A percentile compares a stretch with the other conserved stretches of the same genome.
Evolutionary conservation across 1,139 yeast species (phyloP).

Genomic region (Hanseniaspora sp.): DNA sequence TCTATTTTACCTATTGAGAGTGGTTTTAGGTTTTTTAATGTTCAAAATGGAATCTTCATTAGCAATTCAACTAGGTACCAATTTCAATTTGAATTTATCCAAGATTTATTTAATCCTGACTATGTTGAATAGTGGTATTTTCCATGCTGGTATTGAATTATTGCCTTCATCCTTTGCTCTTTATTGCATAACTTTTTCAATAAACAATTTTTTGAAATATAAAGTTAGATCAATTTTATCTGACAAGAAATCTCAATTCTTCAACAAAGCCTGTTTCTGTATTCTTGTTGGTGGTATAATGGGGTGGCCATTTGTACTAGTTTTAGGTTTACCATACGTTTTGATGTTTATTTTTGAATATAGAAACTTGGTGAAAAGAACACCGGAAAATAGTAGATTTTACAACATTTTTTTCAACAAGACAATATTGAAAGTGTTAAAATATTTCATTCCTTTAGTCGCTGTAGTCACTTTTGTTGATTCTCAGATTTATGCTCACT

Average conservation of each 20-base stretch:
- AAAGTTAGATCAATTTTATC: not conserved
- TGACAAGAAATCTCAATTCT: slow-evolving; percentile 17
- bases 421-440: slow-evolving; percentile 27
- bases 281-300: slow-evolving; percentile 57
- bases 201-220: slow-evolving; percentile 28
- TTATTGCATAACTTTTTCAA: slow-evolving; percentile 48
- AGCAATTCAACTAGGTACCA: slow-evolving; percentile 23
- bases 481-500: slow-evolving; percentile 50
- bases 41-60: slow-evolving; percentile 30
- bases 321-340: slow-evolving; percentile 52
- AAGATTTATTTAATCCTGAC: slow-evolving; percentile 29
- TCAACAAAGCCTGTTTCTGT: slow-evolving; percentile 33
- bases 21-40: slow-evolving; percentile 41
- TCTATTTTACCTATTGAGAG: slow-evolving; percentile 45
- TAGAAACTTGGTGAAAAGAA: not conserved
- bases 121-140: slow-evolving; percentile 39
- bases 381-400: slow-evolving; percentile 12
- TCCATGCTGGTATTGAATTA: slow-evolving; percentile 75
- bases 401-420: slow-evolving; percentile 22
- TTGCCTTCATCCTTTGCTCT: slow-evolving; percentile 82
- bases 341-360: slow-evolving; percentile 26
- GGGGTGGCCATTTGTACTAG: slow-evolving; percentile 88
- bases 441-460: slow-evolving; percentile 30
- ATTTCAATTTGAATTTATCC: slow-evolving; percentile 33
- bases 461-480: slow-evolving; percentile 42